Conservation (phyloP, 2,329 filamentous ascomycete species). For the Aspergillus piperis region DNA sequence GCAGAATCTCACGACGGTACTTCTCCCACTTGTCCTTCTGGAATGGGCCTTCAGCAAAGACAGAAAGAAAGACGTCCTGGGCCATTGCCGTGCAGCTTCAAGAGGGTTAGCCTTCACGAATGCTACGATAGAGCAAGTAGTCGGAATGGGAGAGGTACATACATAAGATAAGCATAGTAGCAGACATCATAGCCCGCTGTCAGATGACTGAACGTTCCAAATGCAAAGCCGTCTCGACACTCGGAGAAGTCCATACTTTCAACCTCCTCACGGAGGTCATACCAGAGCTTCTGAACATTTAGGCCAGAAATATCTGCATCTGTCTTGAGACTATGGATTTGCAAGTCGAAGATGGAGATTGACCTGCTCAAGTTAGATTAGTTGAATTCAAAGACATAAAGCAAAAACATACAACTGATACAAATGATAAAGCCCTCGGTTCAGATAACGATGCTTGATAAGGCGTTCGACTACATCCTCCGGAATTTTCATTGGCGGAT, state of each 20-base stretch:
- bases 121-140: neutral
- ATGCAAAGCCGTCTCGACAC: conserved; percentile 66
- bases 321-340: neutral
- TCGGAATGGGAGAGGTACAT: neutral
- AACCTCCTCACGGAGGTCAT: conserved; percentile 66
- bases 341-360: neutral
- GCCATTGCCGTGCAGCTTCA: conserved; percentile 72
- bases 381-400: neutral
- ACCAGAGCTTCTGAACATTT: conserved; percentile 70
- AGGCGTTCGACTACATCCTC: conserved; percentile 50
- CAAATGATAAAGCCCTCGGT: conserved; percentile 1
- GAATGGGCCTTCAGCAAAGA: conserved; percentile 1
- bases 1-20: neutral
- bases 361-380: neutral
- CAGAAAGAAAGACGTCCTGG: conserved; percentile 72
- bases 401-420: neutral
- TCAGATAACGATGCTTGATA: conserved; percentile 67
- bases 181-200: conserved; percentile 84
- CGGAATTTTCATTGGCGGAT: neutral
- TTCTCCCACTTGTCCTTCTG: neutral
- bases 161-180: conserved; percentile 68
- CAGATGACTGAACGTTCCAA: conserved; percentile 57
- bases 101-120: neutral
- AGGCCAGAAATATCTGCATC: conserved; percentile 79
- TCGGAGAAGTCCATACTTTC: conserved; percentile 59